Conservation (phyloP, 2,329 filamentous ascomycete species). For the Albifimbria verrucaria region DNA sequence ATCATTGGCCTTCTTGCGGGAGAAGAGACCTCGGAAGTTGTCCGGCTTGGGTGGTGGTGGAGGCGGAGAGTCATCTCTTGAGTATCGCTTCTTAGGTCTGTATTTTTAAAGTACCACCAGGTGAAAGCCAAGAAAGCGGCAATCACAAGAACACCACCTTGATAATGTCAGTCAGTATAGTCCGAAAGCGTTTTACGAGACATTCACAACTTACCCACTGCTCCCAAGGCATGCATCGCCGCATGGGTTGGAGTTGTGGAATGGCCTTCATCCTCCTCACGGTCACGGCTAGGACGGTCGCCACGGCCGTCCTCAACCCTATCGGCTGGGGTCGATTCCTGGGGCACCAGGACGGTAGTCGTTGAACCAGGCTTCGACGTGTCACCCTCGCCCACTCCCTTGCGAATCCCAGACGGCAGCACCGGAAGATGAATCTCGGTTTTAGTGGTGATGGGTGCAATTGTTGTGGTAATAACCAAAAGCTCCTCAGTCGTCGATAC, state of each 20-base stretch:
- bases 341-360: too few relatives aligned
- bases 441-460: background rate
- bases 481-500: background rate
- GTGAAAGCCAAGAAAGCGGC: background rate
- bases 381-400: background rate
- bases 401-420: background rate
- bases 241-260: background rate
- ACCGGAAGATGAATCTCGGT: background rate
- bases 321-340: background rate
- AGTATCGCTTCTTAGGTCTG: background rate
- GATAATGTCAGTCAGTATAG: background rate
- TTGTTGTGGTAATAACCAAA: background rate
- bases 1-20: background rate
- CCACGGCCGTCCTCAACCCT: background rate
- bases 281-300: background rate
- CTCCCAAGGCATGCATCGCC: constrained; percentile 1
- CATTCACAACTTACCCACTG: constrained; percentile 1
- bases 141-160: constrained; percentile 1
- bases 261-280: background rate
- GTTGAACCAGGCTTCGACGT: background rate
- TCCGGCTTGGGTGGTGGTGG: background rate
- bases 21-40: background rate
- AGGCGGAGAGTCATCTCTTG: background rate
- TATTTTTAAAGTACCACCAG: background rate
- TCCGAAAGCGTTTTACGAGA: background rate